A percentile compares a stretch with the other conserved stretches of the same genome.
Evolutionary conservation across 108 stramenopile genomes (phyloP).

Genomic region (Licmophora abbreviata): DNA sequence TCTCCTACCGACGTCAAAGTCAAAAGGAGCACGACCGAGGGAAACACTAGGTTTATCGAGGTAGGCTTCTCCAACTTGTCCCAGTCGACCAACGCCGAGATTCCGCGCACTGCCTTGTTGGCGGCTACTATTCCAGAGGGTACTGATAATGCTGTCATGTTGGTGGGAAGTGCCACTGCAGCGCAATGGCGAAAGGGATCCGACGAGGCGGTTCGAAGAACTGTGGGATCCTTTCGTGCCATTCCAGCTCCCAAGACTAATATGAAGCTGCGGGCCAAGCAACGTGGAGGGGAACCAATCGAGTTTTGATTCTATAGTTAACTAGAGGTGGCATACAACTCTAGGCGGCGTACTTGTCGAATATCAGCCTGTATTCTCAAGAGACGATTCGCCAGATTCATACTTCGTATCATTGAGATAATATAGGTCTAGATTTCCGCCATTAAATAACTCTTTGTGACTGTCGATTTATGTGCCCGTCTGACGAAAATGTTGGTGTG

Average conservation of each 20-base stretch:
- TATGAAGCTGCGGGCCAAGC: slow-evolving; percentile 55
- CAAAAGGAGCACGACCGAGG: slow-evolving; percentile 27
- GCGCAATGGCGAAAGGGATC: slow-evolving; percentile 61
- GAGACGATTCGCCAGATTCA: too few relatives aligned
- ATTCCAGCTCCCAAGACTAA: slow-evolving; percentile 48
- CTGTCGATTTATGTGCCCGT: too few relatives aligned
- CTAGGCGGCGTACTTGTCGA: too few relatives aligned
- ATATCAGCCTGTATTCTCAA: too few relatives aligned
- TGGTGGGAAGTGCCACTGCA: slow-evolving; percentile 57
- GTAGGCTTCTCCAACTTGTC: slow-evolving; percentile 60
- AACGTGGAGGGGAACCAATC: slow-evolving; percentile 10
- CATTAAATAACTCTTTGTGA: too few relatives aligned
- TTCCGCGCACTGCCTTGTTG: slow-evolving; percentile 60
- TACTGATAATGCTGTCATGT: slow-evolving; percentile 65
- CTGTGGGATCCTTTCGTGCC: slow-evolving; percentile 56
- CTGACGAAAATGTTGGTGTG: too few relatives aligned
- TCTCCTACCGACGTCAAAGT: slow-evolving; percentile 78
- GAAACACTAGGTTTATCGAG: slow-evolving; percentile 38
- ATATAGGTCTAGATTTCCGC: too few relatives aligned
- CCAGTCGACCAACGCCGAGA: slow-evolving; percentile 69
- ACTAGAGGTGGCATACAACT: too few relatives aligned
- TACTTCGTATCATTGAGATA: too few relatives aligned
- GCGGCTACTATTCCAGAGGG: slow-evolving; percentile 65
- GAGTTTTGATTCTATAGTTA: too few relatives aligned
- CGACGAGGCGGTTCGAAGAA: slow-evolving; percentile 18